Conservation (phyloP, 2,329 filamentous ascomycete genomes). For the Sphaerulina musiva region DNA sequence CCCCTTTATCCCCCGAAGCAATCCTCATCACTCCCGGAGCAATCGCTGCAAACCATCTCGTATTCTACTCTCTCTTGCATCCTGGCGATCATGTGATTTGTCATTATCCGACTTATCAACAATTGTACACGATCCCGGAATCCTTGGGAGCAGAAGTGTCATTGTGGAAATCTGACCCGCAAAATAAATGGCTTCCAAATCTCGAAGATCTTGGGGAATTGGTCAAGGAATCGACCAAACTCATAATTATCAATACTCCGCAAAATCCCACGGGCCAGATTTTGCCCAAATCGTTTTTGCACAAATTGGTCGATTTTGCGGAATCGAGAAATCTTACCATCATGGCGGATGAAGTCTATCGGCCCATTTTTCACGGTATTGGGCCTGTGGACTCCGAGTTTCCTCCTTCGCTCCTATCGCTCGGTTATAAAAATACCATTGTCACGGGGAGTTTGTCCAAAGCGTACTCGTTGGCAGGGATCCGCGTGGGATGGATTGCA, state of each 20-base stretch:
- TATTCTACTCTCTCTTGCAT: constrained; percentile 64
- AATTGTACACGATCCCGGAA: constrained; percentile 68
- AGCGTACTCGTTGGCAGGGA: constrained; percentile 74
- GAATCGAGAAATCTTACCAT: constrained; percentile 57
- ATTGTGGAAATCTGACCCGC: constrained; percentile 63
- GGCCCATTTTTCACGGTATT: constrained; percentile 70
- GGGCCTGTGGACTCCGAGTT: constrained; percentile 48
- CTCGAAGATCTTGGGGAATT: constrained; percentile 59
- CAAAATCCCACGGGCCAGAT: constrained; percentile 76
- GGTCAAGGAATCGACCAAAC: constrained; percentile 63
- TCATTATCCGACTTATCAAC: constrained; percentile 81
- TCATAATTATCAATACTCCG: constrained; percentile 66
- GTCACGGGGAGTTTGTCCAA: constrained; percentile 79
- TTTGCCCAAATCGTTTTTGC: constrained; percentile 56
- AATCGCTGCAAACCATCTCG: constrained; percentile 77
- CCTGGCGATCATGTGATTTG: constrained; percentile 78
- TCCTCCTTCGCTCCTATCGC: constrained; percentile 62
- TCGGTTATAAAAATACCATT: constrained; percentile 65
- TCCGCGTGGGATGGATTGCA: constrained; percentile 77
- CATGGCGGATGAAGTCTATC: constrained; percentile 74
- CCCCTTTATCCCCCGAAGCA: constrained; percentile 51
- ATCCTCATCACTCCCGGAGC: constrained; percentile 73
- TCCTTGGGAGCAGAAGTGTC: constrained; percentile 71
- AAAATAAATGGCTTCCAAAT: constrained; percentile 61
- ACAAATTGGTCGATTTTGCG: constrained; percentile 58